phyloP scores from a whole-genome alignment of 495 filamentous ascomycete genomes.

The Usnea hakonensis region DNA sequence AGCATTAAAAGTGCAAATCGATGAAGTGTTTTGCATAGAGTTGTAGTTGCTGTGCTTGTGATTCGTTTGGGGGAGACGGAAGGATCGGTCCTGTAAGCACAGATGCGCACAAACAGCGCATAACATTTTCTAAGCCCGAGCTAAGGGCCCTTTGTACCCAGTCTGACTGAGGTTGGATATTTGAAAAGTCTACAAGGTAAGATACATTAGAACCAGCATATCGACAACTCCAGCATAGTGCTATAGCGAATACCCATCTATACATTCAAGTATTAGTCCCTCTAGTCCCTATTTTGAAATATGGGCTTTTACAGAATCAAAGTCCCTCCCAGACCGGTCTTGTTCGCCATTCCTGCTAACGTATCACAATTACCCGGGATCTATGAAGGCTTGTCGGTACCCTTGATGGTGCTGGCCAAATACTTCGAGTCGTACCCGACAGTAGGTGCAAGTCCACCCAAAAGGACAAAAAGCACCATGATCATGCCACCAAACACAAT shows the following conservation, averaged over 20 bases:
- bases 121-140: too few relatives aligned
- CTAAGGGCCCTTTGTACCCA: too few relatives aligned
- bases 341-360: too few relatives aligned
- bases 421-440: slow-evolving; percentile 22
- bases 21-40: too few relatives aligned
- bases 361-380: not conserved
- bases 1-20: too few relatives aligned
- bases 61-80: too few relatives aligned
- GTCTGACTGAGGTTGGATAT: not conserved
- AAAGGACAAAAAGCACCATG: slow-evolving; percentile 58
- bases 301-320: too few relatives aligned
- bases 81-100: too few relatives aligned
- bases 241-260: not conserved
- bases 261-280: not conserved
- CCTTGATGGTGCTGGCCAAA: slow-evolving; percentile 11
- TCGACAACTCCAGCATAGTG: not conserved
- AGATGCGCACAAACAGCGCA: too few relatives aligned
- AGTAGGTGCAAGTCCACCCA: slow-evolving; percentile 49
- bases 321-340: not conserved
- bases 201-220: not conserved
- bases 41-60: too few relatives aligned
- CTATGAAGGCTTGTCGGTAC: slow-evolving; percentile 2
- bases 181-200: not conserved
- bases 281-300: not conserved
- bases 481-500: slow-evolving; percentile 57